phyloP scores from a whole-genome alignment of 352 stramenopile species.

The Phytophthora cactorum region DNA sequence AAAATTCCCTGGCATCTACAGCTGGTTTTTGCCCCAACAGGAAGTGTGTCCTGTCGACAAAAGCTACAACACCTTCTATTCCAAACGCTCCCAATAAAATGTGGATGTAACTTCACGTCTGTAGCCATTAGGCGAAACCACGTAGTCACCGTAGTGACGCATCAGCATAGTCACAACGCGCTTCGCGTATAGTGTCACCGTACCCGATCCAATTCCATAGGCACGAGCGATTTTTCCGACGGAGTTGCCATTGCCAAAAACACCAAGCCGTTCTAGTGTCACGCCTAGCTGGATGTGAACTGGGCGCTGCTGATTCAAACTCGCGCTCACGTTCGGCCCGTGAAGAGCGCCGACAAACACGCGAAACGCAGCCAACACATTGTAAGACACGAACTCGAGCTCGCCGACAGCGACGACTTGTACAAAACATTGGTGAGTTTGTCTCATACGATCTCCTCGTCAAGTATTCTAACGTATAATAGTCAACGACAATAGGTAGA shows the following conservation, averaged over 20 bases:
- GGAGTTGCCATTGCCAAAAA: neutral
- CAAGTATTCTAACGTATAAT: too few relatives aligned
- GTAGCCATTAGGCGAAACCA: neutral
- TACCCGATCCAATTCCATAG: neutral
- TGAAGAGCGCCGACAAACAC: too few relatives aligned
- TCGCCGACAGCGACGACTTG: too few relatives aligned
- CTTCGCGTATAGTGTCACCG: neutral
- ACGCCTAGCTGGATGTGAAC: neutral
- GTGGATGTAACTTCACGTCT: neutral
- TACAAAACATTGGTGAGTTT: too few relatives aligned
- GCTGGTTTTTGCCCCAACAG: conserved; percentile 5
- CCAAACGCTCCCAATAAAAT: neutral
- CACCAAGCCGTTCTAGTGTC: neutral
- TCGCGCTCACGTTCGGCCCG: too few relatives aligned
- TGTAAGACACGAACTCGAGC: too few relatives aligned
- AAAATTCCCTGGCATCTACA: neutral
- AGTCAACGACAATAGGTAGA: too few relatives aligned
- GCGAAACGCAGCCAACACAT: too few relatives aligned
- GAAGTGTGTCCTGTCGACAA: conserved; percentile 3
- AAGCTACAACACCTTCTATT: neutral
- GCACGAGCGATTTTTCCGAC: neutral
- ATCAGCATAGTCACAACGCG: neutral
- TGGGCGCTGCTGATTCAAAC: neutral
- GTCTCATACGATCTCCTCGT: too few relatives aligned
- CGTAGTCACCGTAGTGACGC: neutral